Base-by-base conservation (phyloP, 2,329 filamentous ascomycete species). In the Diaporthe citri region DNA sequence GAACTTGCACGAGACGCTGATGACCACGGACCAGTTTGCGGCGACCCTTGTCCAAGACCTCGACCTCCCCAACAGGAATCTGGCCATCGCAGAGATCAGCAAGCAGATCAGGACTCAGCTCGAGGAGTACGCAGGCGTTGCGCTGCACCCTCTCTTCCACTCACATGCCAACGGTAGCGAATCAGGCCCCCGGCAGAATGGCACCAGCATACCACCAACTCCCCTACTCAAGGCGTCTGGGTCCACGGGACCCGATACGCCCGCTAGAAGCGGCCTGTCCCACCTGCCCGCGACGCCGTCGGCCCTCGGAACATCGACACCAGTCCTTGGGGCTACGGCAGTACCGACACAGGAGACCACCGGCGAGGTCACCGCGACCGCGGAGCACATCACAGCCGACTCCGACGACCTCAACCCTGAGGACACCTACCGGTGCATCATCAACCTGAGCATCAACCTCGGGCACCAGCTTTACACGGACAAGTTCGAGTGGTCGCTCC, bases 1-100 rank as follows among this genome's bases (percentile, higher is more conserved):
- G 97, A 99, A 99, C 80, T 88, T 99, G 20, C 96, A 98, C 84
- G 97, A 99, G 86, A 94, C 95, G 0, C 87, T 98, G 75, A 94
- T 96, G 70, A 99, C 97, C 0, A 97, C 97, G 0, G 97, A 99
- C 81, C 94, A 97, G 81, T 99, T 98, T 82, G 97, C 97, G n/a
- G 91, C 94, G 79, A 92, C 90, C 2, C 91, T 98, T 78, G 96
- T 97, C 1, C 95, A 97, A 78, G 97, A 99, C 82, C 89, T 99
- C 56, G 97, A 99, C 82, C 90, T 99, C 56, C 96, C 96, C 5
- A 93, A 94, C 76, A 90, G 93, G 70, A 88, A 89, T 22, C 84
- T 87, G 20, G 90, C 95, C 79, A 92, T 95, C 15, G 88, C 90
- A 76, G 93, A 96, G 78, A 97, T 99, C 80, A 96, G 95, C 84